Base-by-base conservation (phyloP, 176 grass and related monocot genomes). In the Guadua angustifolia region DNA sequence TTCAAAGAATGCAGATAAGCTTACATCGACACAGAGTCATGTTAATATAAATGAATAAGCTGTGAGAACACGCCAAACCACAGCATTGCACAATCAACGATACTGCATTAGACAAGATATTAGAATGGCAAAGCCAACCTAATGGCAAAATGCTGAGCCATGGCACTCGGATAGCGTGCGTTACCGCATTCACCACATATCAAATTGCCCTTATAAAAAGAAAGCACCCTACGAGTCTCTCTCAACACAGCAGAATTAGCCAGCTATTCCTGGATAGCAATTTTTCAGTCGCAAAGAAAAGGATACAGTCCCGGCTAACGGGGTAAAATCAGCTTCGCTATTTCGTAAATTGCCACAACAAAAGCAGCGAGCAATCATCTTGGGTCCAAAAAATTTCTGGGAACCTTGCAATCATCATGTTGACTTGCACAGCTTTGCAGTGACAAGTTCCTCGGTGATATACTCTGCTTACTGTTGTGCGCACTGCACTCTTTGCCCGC, bases 401-500 rank as follows among this genome's bases (percentile, higher is more conserved):
- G 7, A 67, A 36, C 57, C 51, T 83, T 33, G 33, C 73, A 63
- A 45, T 15, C n/a, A n/a, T n/a, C 50, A 79, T 50, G 33, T 81
- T 86, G 80, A n/a, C 49, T 50, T 38, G 21, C n/a, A 17, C 21
- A 43, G 29, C 56, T n/a, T n/a, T n/a, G n/a, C 56, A 53, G 47
- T 24, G 68, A 13, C 7, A 8, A 39, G 77, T 82, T 25, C 67
- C 61, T 53, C 40, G 71, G 79, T 62, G 69, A 67, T 61, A 66
- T n/a, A 66, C 62, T 24, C 50, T 19, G 26, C 49, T 89, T 80
- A 98, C 85, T 98, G 95, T 66, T 98, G 92, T 10, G 95, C 92
- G 7, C 95, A 98, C 65, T 94, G 95, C 53, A 98, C 95, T 68
- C 95, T 90, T 61, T 98, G 95, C 22, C 79, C 92, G 65, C 88